Conservation (phyloP, 1,139 yeast genomes). For the Debaryomycetaceae sp. region DNA sequence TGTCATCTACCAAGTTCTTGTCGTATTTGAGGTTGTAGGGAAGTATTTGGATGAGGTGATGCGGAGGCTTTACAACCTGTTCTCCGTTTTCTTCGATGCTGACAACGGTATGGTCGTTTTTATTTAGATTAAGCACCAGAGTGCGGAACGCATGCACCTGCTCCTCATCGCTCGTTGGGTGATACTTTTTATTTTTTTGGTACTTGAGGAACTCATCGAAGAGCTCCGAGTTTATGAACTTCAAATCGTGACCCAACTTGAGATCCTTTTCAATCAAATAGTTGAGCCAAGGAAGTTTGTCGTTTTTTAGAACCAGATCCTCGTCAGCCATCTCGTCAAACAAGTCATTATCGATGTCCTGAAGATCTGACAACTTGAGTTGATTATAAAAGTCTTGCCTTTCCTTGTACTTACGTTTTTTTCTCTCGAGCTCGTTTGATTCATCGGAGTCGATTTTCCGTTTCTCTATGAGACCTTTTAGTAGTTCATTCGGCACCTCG, state of each 20-base stretch:
- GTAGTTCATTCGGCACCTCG: conserved; percentile 28
- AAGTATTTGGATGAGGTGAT: conserved; percentile 17
- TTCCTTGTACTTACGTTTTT: conserved; percentile 21
- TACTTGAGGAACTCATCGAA: conserved; percentile 24
- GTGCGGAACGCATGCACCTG: conserved; percentile 19
- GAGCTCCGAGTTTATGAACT: conserved; percentile 32
- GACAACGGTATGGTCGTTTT: conserved; percentile 27
- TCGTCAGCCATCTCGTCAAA: conserved; percentile 25
- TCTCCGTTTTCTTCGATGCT: conserved; percentile 15
- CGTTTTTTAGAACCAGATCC: conserved; percentile 22
- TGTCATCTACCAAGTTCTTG: conserved; percentile 21
- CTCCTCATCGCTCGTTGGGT: conserved; percentile 24
- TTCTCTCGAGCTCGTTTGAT: conserved; percentile 25
- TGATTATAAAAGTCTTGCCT: conserved; percentile 42
- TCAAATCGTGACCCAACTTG: conserved; percentile 40
- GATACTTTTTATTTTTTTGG: conserved; percentile 27
- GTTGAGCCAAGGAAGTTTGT: conserved; percentile 36
- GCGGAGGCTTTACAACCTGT: conserved; percentile 16
- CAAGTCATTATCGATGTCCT: conserved; percentile 21
- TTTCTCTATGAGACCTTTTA: conserved; percentile 37
- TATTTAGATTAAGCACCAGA: conserved; percentile 23
- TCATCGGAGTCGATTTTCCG: conserved; percentile 30
- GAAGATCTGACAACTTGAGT: conserved; percentile 23
- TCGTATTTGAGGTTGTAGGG: conserved; percentile 34
- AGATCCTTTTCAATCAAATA: conserved; percentile 44